A percentile compares a stretch with the other conserved stretches of the same genome.
These are phyloP conservation scores for Geranomyces variabilis DNA, from an alignment of 192 early-diverging fungal genomes.

Conservation along the genomic window DNA sequence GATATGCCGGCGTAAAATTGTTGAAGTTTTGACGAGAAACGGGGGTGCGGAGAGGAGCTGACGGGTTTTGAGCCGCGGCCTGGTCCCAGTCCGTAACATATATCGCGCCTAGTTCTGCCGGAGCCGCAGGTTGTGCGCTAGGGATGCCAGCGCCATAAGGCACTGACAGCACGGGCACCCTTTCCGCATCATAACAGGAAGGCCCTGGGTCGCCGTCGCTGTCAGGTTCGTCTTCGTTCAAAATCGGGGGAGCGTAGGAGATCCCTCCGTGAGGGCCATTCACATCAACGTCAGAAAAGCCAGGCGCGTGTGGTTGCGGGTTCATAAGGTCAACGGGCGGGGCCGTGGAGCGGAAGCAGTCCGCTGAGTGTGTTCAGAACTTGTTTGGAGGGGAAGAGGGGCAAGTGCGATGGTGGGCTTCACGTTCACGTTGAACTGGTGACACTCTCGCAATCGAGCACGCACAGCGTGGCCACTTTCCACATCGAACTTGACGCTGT, in stretches of 20 bases:
- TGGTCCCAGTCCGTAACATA: slow-evolving; percentile 18
- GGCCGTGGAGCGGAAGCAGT: too few relatives aligned
- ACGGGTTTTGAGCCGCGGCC: not conserved
- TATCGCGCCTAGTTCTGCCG: not conserved
- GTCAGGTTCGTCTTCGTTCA: not conserved
- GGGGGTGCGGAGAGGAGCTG: not conserved
- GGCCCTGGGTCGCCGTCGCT: not conserved
- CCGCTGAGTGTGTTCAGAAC: too few relatives aligned
- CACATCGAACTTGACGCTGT: too few relatives aligned
- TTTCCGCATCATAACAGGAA: not conserved
- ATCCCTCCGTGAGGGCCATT: too few relatives aligned
- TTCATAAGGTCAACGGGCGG: too few relatives aligned
- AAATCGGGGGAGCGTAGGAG: not conserved
- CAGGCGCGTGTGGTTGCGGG: too few relatives aligned
- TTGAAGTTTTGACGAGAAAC: slow-evolving; percentile 4
- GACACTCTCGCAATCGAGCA: too few relatives aligned
- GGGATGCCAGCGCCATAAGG: not conserved
- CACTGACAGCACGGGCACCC: not conserved
- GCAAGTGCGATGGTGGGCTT: too few relatives aligned
- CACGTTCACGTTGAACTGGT: too few relatives aligned
- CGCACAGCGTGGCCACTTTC: too few relatives aligned
- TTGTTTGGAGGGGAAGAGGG: too few relatives aligned
- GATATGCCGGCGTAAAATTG: slow-evolving; percentile 15
- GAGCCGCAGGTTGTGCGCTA: not conserved
- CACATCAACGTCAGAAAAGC: too few relatives aligned